A percentile compares a stretch with the other conserved stretches of the same genome.
These are phyloP conservation scores for Amanita rimosa DNA, from an alignment of 768 basidiomycete species.

Conservation along the genomic window DNA sequence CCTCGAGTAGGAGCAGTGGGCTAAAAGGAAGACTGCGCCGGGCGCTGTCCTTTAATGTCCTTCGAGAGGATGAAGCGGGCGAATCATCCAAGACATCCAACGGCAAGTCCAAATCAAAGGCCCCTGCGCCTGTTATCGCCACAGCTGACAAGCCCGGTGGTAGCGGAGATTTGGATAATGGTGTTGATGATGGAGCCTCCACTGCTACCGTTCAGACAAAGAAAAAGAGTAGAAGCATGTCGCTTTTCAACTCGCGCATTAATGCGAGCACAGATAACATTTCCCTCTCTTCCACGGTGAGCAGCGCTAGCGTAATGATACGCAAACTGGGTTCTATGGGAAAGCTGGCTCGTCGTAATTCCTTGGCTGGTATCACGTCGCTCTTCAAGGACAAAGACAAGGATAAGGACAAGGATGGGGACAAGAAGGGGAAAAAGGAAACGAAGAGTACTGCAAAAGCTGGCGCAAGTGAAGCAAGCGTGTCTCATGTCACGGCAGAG, in stretches of 20 bases:
- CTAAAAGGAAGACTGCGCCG: slow-evolving; percentile 70
- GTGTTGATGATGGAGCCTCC: slow-evolving; percentile 28
- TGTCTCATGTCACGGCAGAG: slow-evolving; percentile 76
- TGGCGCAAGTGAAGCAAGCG: slow-evolving; percentile 44
- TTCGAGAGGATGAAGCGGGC: slow-evolving; percentile 44
- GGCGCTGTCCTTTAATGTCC: slow-evolving; percentile 52
- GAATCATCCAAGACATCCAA: slow-evolving; percentile 18
- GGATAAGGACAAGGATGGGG: slow-evolving; percentile 37
- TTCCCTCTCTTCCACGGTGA: slow-evolving; percentile 88
- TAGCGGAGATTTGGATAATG: slow-evolving; percentile 17
- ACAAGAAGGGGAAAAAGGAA: slow-evolving; percentile 27
- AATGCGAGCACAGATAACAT: slow-evolving; percentile 91
- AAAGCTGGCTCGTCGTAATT: slow-evolving; percentile 72
- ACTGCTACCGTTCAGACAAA: slow-evolving; percentile 39
- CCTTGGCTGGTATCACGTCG: slow-evolving; percentile 77
- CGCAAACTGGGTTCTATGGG: slow-evolving; percentile 81
- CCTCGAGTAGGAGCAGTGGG: slow-evolving; percentile 44
- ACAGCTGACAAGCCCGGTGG: slow-evolving; percentile 15
- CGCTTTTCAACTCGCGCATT: slow-evolving; percentile 75
- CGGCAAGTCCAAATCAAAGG: slow-evolving; percentile 23
- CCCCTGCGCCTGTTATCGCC: slow-evolving; percentile 17
- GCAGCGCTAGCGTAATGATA: slow-evolving; percentile 91
- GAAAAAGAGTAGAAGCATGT: slow-evolving; percentile 56
- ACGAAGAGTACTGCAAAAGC: slow-evolving; percentile 45
- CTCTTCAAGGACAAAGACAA: slow-evolving; percentile 78